Conservation (phyloP, 106 monocot genomes). For the Hemerocallis citrina region DNA sequence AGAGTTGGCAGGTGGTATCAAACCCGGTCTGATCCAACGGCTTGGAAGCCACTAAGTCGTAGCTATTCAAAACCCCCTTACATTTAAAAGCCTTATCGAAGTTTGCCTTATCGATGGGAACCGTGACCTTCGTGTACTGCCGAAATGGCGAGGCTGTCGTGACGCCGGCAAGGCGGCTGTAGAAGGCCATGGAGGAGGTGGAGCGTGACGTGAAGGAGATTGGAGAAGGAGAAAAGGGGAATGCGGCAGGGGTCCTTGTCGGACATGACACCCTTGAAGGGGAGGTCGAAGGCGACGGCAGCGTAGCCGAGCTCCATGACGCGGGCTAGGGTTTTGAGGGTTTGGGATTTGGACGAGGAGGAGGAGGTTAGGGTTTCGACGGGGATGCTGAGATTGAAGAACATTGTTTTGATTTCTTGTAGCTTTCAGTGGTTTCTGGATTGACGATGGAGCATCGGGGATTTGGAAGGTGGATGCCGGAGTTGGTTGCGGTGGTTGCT, state of each 20-base stretch:
- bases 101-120: slow-evolving; percentile 15
- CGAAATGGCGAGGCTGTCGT: slow-evolving; percentile 25
- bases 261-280: slow-evolving; percentile 56
- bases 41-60: slow-evolving; percentile 61
- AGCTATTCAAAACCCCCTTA: slow-evolving; percentile 41
- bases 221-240: slow-evolving; percentile 32
- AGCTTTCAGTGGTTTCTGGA: no score
- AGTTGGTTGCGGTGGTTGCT: no score
- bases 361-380: slow-evolving; percentile 22
- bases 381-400: slow-evolving; percentile 84
- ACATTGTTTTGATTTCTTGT: no score
- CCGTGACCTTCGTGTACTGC: slow-evolving; percentile 51
- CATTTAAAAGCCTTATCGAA: slow-evolving; percentile 26
- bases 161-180: slow-evolving; percentile 34
- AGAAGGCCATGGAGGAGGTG: slow-evolving; percentile 24
- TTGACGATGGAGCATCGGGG: no score
- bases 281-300: slow-evolving; percentile 65
- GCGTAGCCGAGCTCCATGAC: no score
- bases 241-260: slow-evolving; percentile 50
- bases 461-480: no score
- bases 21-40: slow-evolving; percentile 59
- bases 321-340: slow-evolving; percentile 34
- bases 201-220: slow-evolving; percentile 40
- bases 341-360: not conserved
- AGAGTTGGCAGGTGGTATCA: slow-evolving; percentile 54